Percentiles rank a stretch among this genome's conserved stretches.
phyloP scores from a whole-genome alignment of 192 early-diverging fungal genomes.

The Rhizophagus clarus region DNA sequence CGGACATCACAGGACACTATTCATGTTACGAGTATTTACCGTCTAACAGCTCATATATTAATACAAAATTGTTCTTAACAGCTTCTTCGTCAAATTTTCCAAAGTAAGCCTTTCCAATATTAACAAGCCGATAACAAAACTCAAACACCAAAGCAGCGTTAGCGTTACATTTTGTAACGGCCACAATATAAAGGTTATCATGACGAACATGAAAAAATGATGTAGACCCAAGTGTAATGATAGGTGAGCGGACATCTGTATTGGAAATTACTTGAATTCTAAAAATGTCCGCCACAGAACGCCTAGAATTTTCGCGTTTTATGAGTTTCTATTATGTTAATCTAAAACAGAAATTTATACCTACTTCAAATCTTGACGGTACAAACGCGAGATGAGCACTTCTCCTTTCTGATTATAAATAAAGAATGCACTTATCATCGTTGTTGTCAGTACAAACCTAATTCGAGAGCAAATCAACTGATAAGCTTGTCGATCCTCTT shows the following conservation, averaged over 20 bases:
- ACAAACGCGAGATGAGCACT: constrained; percentile 94
- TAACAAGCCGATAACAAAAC: constrained; percentile 72
- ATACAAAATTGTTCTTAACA: constrained; percentile 85
- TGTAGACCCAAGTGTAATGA: constrained; percentile 85
- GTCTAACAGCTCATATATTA: constrained; percentile 86
- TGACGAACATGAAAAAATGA: constrained; percentile 96
- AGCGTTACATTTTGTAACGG: constrained; percentile 74
- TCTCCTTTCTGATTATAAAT: constrained; percentile 99
- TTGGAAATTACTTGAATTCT: constrained; percentile 96
- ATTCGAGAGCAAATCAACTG: no score
- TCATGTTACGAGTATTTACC: constrained; percentile 38
- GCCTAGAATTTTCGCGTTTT: constrained; percentile 50
- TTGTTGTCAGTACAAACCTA: neutral
- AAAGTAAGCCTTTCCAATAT: constrained; percentile 78
- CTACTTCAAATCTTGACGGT: constrained; percentile 94
- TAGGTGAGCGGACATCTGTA: constrained; percentile 84
- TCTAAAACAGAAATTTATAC: neutral
- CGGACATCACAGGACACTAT: no score
- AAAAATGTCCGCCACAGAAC: constrained; percentile 94
- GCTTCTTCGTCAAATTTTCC: constrained; percentile 82
- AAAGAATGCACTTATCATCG: constrained; percentile 94
- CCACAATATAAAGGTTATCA: constrained; percentile 95
- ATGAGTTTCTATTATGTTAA: neutral
- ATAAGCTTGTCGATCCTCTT: no score
- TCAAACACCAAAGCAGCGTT: constrained; percentile 84